These are phyloP conservation scores for Cudoniella acicularis DNA, from an alignment of 495 filamentous ascomycete genomes.

Conservation along the genomic window DNA sequence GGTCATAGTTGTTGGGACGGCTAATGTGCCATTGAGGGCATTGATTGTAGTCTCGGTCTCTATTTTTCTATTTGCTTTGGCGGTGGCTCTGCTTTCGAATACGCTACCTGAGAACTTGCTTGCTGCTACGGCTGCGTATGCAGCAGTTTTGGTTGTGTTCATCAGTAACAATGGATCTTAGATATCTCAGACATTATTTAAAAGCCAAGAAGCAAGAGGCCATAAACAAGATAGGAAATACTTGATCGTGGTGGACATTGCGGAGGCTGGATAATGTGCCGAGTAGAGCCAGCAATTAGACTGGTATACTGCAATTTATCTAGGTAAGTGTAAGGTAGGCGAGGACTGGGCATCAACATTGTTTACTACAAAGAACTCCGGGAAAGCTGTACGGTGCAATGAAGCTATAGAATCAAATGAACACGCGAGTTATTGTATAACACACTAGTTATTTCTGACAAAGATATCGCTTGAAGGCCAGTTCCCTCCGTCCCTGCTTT, in stretches of 20 bases:
- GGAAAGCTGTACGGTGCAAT: too few species aligned
- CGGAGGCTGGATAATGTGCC: background rate
- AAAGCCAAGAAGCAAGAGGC: constrained; percentile 3
- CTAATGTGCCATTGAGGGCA: background rate
- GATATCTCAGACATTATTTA: constrained; percentile 8
- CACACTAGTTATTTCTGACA: too few species aligned
- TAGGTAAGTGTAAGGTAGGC: too few species aligned
- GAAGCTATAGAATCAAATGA: too few species aligned
- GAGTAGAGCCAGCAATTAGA: constrained; percentile 3
- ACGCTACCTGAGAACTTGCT: background rate
- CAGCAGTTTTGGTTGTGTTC: background rate
- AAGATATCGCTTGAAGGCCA: too few species aligned
- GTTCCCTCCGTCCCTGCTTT: too few species aligned
- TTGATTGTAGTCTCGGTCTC: background rate
- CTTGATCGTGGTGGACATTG: background rate
- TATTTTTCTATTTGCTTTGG: background rate
- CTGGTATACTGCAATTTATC: background rate
- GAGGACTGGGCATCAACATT: background rate
- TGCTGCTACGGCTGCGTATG: background rate
- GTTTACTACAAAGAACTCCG: constrained; percentile 8
- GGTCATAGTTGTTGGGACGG: background rate
- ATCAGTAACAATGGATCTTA: too few species aligned
- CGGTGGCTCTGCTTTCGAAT: background rate
- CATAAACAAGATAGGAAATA: constrained; percentile 4
- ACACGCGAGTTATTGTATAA: too few species aligned